phyloP scores from a whole-genome alignment of 176 grass and related monocot genomes.

The Oryza meyeriana region DNA sequence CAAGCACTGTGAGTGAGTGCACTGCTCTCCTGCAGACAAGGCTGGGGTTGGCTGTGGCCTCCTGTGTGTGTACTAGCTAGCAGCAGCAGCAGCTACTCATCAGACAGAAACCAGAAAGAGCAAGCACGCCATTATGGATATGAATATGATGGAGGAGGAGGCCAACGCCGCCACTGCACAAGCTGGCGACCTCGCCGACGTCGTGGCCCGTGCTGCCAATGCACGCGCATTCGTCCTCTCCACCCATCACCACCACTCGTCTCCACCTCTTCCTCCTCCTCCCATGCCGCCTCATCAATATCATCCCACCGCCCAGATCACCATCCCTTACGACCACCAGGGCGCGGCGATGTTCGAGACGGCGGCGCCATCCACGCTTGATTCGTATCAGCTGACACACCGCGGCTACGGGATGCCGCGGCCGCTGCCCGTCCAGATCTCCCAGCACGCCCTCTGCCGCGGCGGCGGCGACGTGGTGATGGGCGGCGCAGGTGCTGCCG shows the following conservation, averaged over 20 bases:
- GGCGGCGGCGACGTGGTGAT: conserved; percentile 1
- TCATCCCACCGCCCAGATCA: neutral
- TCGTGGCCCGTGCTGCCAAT: conserved; percentile 40
- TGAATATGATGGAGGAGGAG: conserved; percentile 39
- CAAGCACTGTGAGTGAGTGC: neutral
- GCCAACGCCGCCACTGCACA: conserved; percentile 28
- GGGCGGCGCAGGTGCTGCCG: neutral
- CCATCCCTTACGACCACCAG: conserved; percentile 3
- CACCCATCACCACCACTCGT: neutral
- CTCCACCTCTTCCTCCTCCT: neutral
- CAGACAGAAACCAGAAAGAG: conserved; percentile 23
- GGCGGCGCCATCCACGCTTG: neutral
- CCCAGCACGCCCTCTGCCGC: neutral
- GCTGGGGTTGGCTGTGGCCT: neutral
- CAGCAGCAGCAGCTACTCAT: neutral
- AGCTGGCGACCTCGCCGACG: conserved; percentile 50
- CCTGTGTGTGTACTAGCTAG: too few relatives aligned
- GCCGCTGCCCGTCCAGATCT: conserved; percentile 28
- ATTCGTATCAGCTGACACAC: conserved; percentile 7
- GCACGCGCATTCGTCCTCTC: neutral
- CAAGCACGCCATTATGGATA: conserved; percentile 32
- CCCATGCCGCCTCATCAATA: neutral
- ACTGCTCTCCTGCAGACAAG: neutral
- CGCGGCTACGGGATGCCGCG: neutral
- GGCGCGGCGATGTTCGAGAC: neutral